phyloP scores from a whole-genome alignment of 2,329 filamentous ascomycete genomes.

The Cadophora sp. region DNA sequence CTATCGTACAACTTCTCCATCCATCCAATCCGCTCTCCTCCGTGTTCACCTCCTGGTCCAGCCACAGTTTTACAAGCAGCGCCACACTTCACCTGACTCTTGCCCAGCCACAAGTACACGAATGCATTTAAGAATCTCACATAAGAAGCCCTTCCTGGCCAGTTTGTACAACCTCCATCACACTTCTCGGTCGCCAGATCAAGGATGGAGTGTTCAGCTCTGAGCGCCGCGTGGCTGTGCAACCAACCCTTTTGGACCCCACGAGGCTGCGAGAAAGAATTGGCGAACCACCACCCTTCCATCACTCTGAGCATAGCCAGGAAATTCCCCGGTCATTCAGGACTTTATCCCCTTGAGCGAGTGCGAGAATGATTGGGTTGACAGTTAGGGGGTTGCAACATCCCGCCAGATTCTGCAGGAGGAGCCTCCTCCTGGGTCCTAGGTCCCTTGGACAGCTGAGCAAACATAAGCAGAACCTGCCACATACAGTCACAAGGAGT shows the following conservation, averaged over 20 bases:
- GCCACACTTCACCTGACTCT: conserved; percentile 14
- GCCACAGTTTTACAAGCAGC: conserved; percentile 1
- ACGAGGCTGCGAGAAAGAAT: conserved; percentile 13
- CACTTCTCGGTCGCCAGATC: conserved; percentile 8
- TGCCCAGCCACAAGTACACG: conserved; percentile 13
- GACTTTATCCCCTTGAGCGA: background rate
- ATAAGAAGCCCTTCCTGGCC: conserved; percentile 13
- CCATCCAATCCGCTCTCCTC: conserved; percentile 5
- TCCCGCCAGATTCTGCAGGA: conserved; percentile 8
- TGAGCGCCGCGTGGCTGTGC: conserved; percentile 23
- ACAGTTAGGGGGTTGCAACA: background rate
- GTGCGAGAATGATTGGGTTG: conserved; percentile 18
- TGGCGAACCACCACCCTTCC: conserved; percentile 12
- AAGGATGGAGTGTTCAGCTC: conserved; percentile 20
- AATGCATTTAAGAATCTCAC: conserved; percentile 17
- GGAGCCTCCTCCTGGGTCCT: conserved; percentile 7
- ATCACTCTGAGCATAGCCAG: conserved; percentile 20
- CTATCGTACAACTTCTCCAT: background rate
- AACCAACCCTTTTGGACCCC: conserved; percentile 12
- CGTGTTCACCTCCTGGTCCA: background rate
- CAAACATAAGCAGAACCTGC: conserved; percentile 19
- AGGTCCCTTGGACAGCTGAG: conserved; percentile 28
- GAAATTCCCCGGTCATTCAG: conserved; percentile 2
- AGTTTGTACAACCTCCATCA: background rate
- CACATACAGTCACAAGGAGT: conserved; percentile 19